phyloP scores from a whole-genome alignment of 2,329 filamentous ascomycete genomes.

The Bipolaris gigantea region DNA sequence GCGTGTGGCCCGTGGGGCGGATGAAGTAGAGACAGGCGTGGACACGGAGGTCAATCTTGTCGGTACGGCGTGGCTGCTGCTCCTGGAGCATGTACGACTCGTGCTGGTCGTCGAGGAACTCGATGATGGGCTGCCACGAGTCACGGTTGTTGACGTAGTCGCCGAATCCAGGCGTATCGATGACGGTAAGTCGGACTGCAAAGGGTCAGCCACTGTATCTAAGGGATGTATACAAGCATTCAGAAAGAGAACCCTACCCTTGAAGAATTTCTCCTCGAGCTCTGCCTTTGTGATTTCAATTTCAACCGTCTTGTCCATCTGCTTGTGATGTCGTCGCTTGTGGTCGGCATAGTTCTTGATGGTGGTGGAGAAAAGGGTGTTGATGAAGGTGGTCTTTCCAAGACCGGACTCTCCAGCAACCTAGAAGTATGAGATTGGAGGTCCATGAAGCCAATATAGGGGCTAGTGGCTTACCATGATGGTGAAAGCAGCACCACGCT shows the following conservation, averaged over 20 bases:
- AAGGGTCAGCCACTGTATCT: constrained; percentile 21
- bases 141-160: constrained; percentile 99
- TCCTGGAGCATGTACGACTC: constrained; percentile 99
- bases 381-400: constrained; percentile 99
- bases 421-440: constrained; percentile 53
- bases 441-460: not conserved
- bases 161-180: constrained; percentile 97
- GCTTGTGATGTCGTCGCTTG: constrained; percentile 98
- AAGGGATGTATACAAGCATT: not conserved
- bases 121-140: constrained; percentile 99
- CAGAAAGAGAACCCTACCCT: constrained; percentile 63
- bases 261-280: constrained; percentile 99
- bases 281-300: constrained; percentile 99
- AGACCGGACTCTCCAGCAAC: constrained; percentile 97
- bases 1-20: constrained; percentile 93
- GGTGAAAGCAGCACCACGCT: constrained; percentile 95
- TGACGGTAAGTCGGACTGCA: constrained; percentile 93
- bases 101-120: constrained; percentile 99
- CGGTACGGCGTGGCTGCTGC: constrained; percentile 94
- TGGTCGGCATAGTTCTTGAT: constrained; percentile 99
- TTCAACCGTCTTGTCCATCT: constrained; percentile 99
- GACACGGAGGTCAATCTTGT: constrained; percentile 99
- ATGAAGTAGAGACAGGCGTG: constrained; percentile 99
- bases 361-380: constrained; percentile 99
- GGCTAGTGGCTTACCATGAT: constrained; percentile 76